Conservation (phyloP, 495 filamentous ascomycete genomes). For the Durotheca rogersii region DNA sequence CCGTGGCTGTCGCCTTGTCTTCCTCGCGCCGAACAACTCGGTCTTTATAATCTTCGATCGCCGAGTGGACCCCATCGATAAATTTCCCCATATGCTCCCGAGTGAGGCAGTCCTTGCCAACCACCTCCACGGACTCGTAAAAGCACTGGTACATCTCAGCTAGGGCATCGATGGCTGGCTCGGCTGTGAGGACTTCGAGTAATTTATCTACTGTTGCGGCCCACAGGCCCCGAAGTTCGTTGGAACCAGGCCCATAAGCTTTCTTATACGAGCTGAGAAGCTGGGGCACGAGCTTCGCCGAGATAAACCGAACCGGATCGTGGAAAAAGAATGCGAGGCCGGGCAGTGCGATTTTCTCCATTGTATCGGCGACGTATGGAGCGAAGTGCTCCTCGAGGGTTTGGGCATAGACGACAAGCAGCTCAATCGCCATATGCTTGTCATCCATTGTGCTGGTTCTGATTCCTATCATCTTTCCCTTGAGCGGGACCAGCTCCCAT, state of each 20-base stretch:
- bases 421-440: constrained; percentile 98
- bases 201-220: constrained; percentile 82
- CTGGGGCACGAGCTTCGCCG: constrained; percentile 91
- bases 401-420: constrained; percentile 95
- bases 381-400: constrained; percentile 89
- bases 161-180: constrained; percentile 93
- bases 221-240: constrained; percentile 78
- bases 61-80: constrained; percentile 77
- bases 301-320: constrained; percentile 92
- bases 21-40: constrained; percentile 78
- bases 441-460: constrained; percentile 95
- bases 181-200: constrained; percentile 89
- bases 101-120: constrained; percentile 79
- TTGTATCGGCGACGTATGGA: constrained; percentile 85
- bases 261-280: constrained; percentile 93
- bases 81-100: constrained; percentile 79
- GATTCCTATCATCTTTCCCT: constrained; percentile 97
- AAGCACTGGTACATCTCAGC: constrained; percentile 99
- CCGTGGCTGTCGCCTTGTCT: constrained; percentile 65
- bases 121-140: constrained; percentile 95
- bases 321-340: constrained; percentile 99
- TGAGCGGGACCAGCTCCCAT: constrained; percentile 95
- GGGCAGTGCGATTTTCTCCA: constrained; percentile 94
- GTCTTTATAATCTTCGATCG: constrained; percentile 86
- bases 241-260: constrained; percentile 73